These are phyloP conservation scores for Tulasnella sp. DNA, from an alignment of 768 basidiomycete species.

Conservation along the genomic window DNA sequence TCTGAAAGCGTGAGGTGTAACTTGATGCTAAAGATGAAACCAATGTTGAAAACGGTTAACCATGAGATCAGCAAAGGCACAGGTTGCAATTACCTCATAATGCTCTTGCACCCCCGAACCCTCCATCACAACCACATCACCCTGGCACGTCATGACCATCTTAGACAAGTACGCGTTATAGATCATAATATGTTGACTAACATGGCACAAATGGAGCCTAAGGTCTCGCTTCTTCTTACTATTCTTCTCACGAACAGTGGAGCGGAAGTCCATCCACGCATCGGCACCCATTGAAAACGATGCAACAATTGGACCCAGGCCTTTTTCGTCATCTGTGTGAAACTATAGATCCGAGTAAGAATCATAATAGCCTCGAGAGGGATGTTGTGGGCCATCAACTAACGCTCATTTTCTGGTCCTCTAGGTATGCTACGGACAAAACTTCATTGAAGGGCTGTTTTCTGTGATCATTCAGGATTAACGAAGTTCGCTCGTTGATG, in stretches of 20 bases:
- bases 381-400: background rate
- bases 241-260: no score
- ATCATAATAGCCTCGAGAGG: background rate
- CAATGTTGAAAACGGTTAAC: background rate
- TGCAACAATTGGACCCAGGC: conserved; percentile 15
- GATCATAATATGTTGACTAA: background rate
- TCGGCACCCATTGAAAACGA: conserved; percentile 15
- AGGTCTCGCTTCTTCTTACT: conserved; percentile 4
- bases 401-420: conserved; percentile 11
- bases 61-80: background rate
- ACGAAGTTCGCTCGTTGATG: conserved; percentile 7
- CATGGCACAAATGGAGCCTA: conserved; percentile 9
- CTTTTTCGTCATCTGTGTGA: conserved; percentile 15
- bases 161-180: background rate
- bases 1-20: conserved; percentile 1
- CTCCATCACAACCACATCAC: conserved; percentile 18
- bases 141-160: background rate
- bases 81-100: conserved; percentile 11
- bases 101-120: conserved; percentile 8
- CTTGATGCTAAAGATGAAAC: conserved; percentile 4
- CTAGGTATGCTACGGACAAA: conserved; percentile 14
- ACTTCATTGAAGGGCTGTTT: conserved; percentile 16
- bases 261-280: conserved; percentile 15
- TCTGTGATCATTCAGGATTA: background rate
- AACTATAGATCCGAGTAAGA: background rate